These are phyloP conservation scores for Moringa oleifera DNA, from an alignment of 345 rosid genomes.

Conservation along the genomic window DNA sequence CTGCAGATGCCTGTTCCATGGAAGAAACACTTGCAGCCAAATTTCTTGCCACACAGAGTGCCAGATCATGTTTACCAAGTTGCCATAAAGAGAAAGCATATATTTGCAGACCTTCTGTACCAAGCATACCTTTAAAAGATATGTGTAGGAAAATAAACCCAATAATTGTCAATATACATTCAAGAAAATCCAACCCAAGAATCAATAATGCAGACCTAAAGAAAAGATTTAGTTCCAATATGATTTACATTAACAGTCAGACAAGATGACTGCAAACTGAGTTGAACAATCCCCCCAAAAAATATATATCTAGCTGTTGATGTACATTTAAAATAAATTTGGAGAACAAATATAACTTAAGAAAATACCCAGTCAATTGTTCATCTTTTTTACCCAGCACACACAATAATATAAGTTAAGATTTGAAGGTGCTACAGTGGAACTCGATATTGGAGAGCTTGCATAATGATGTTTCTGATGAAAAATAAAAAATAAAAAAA, in stretches of 20 bases:
- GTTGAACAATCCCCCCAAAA: no score
- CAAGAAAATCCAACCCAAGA: no score
- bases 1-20: slow-evolving; percentile 50
- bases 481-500: no score
- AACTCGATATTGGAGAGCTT: no score
- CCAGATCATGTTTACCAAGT: slow-evolving; percentile 62
- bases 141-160: slow-evolving; percentile 1
- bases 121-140: slow-evolving; percentile 56
- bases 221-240: no score
- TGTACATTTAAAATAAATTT: neutral
- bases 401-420: neutral
- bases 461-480: no score
- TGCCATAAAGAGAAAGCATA: slow-evolving; percentile 84
- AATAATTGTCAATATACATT: no score
- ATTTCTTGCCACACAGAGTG: slow-evolving; percentile 52
- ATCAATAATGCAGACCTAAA: no score
- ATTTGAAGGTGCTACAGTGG: neutral
- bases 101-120: slow-evolving; percentile 63
- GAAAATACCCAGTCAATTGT: neutral
- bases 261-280: no score
- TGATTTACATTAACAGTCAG: no score
- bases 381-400: neutral
- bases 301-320: no score
- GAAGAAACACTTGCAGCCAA: slow-evolving; percentile 53
- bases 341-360: slow-evolving; percentile 7